These are phyloP conservation scores for Allantophomopsis lycopodina DNA, from an alignment of 2,329 filamentous ascomycete species.

Conservation along the genomic window DNA sequence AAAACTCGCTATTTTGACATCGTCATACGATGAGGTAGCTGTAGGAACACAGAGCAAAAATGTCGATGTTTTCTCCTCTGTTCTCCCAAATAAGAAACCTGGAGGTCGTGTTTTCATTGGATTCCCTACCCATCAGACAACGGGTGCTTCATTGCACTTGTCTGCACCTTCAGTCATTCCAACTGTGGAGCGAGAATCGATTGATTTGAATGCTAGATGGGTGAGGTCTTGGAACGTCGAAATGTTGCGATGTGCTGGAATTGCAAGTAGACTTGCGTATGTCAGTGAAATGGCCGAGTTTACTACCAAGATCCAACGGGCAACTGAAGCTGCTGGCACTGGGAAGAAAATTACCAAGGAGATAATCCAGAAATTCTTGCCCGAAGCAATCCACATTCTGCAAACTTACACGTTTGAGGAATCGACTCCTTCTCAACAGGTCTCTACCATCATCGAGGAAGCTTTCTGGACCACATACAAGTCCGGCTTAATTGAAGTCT, in stretches of 20 bases:
- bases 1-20: slow-evolving; percentile 75
- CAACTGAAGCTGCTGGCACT: slow-evolving; percentile 23
- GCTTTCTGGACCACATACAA: slow-evolving; percentile 90
- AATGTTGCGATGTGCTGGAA: slow-evolving; percentile 79
- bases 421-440: slow-evolving; percentile 74
- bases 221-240: slow-evolving; percentile 94
- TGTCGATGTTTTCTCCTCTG: slow-evolving; percentile 76
- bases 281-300: slow-evolving; percentile 74
- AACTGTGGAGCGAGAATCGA: slow-evolving; percentile 91
- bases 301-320: slow-evolving; percentile 40
- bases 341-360: slow-evolving; percentile 42
- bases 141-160: slow-evolving; percentile 83
- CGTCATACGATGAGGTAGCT: slow-evolving; percentile 75
- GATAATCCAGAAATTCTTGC: slow-evolving; percentile 53
- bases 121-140: slow-evolving; percentile 95
- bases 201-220: slow-evolving; percentile 90
- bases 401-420: slow-evolving; percentile 82
- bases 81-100: slow-evolving; percentile 71
- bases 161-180: slow-evolving; percentile 94
- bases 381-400: slow-evolving; percentile 69
- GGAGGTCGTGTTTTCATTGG: slow-evolving; percentile 89
- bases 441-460: slow-evolving; percentile 82
- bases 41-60: slow-evolving; percentile 38
- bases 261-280: slow-evolving; percentile 81
- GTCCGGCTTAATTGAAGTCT: slow-evolving; percentile 70